Conservation (phyloP, 106 monocot species). For the Dendrobium catenatum region DNA sequence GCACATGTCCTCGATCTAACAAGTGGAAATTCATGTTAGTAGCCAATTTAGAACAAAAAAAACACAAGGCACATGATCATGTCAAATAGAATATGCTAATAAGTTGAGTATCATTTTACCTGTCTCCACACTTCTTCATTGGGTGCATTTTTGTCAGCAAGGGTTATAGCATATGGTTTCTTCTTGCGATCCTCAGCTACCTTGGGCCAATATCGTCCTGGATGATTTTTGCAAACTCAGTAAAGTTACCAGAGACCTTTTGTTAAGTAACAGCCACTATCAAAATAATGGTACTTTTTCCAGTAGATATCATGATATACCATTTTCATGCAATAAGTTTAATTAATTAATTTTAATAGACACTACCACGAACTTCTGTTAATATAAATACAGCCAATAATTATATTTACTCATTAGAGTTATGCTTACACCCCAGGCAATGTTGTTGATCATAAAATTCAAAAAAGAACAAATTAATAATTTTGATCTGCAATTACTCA, state of each 20-base stretch:
- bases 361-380: background rate
- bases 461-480: background rate
- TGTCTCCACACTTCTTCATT: constrained; percentile 99
- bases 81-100: background rate
- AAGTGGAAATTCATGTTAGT: constrained; percentile 7
- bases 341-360: background rate
- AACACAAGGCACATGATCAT: background rate
- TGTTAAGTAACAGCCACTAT: background rate
- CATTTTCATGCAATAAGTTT: background rate
- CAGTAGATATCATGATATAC: background rate
- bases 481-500: background rate
- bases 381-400: background rate
- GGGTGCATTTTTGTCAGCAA: constrained; percentile 99
- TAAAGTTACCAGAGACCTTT: background rate
- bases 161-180: constrained; percentile 74
- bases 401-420: background rate
- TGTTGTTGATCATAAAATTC: background rate
- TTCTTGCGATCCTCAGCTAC: constrained; percentile 76
- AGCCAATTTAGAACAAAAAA: background rate
- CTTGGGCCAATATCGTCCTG: constrained; percentile 95
- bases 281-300: background rate
- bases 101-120: constrained; percentile 21
- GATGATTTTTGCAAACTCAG: constrained; percentile 6
- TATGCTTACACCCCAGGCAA: background rate
- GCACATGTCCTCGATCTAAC: constrained; percentile 93